These are phyloP conservation scores for Dryadomyces quercivorus DNA, from an alignment of 2,329 filamentous ascomycete species.

Conservation along the genomic window DNA sequence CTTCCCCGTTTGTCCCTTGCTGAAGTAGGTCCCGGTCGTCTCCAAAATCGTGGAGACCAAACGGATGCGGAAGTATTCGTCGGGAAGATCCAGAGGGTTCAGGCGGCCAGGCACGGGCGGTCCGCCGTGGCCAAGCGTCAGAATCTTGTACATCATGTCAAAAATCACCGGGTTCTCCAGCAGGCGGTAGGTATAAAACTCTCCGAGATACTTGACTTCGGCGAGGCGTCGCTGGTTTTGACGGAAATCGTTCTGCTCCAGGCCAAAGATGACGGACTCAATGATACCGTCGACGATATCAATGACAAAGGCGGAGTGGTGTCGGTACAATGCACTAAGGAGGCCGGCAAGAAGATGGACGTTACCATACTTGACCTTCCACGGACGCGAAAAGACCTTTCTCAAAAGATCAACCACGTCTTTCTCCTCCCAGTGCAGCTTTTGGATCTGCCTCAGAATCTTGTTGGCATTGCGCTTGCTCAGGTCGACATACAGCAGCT, in stretches of 20 bases:
- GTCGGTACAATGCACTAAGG: conserved; percentile 75
- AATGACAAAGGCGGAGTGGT: conserved; percentile 84
- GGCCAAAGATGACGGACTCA: conserved; percentile 74
- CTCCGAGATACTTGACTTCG: conserved; percentile 90
- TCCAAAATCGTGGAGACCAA: conserved; percentile 82
- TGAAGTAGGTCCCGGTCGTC: conserved; percentile 93
- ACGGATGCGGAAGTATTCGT: conserved; percentile 93
- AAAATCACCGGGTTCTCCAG: conserved; percentile 93
- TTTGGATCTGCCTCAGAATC: conserved; percentile 84
- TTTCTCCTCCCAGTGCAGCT: conserved; percentile 92
- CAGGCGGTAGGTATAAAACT: conserved; percentile 96
- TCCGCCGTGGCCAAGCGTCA: conserved; percentile 84
- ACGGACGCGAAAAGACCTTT: conserved; percentile 90
- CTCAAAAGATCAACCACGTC: conserved; percentile 51
- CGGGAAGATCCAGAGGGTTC: conserved; percentile 72
- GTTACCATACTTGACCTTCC: conserved; percentile 95
- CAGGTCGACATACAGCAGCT: conserved; percentile 86
- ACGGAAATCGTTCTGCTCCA: conserved; percentile 95
- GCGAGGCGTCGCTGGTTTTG: conserved; percentile 91
- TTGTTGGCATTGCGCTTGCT: conserved; percentile 91
- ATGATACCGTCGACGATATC: conserved; percentile 85
- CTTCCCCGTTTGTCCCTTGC: conserved; percentile 84
- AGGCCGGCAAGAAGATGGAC: conserved; percentile 88
- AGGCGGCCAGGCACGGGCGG: conserved; percentile 67
- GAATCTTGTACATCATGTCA: conserved; percentile 85